Percentiles rank a stretch among this genome's conserved stretches.
phyloP scores from a whole-genome alignment of 257 asterid species.

The Solanum phureja region DNA sequence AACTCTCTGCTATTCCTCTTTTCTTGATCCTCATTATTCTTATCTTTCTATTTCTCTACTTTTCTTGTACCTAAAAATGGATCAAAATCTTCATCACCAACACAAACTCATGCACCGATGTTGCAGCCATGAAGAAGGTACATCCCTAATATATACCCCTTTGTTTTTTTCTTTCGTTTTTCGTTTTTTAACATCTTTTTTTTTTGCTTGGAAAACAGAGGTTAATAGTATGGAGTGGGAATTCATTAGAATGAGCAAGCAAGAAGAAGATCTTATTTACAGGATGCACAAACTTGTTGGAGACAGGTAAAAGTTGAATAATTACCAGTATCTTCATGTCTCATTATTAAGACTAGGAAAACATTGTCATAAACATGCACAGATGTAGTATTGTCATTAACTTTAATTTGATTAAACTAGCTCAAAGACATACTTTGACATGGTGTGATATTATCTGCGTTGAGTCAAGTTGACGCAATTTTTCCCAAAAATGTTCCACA shows the following conservation, averaged over 20 bases:
- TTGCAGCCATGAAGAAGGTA: slow-evolving; percentile 1
- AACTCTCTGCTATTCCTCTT: neutral
- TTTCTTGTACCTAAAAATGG: neutral
- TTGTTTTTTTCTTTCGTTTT: neutral
- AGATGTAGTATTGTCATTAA: neutral
- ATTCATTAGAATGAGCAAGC: slow-evolving; percentile 35
- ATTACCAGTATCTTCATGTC: neutral
- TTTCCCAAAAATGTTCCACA: too few relatives aligned
- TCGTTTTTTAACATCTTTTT: neutral
- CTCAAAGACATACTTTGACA: neutral
- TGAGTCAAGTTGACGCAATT: too few relatives aligned
- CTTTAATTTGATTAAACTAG: neutral
- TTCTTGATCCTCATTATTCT: neutral
- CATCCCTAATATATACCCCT: neutral
- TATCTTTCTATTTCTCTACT: neutral
- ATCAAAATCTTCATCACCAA: neutral
- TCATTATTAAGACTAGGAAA: neutral
- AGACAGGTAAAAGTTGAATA: slow-evolving; percentile 27
- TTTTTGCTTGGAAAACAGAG: slow-evolving; percentile 15
- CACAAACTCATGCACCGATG: neutral
- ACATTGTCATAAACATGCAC: neutral
- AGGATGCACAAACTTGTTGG: slow-evolving; percentile 74
- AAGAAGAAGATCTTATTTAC: slow-evolving; percentile 55
- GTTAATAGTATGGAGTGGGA: slow-evolving; percentile 37
- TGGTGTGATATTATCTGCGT: too few relatives aligned